These are phyloP conservation scores for Thermomucor indicae-seudaticae DNA, from an alignment of 371 early-diverging fungal genomes.

Conservation along the genomic window DNA sequence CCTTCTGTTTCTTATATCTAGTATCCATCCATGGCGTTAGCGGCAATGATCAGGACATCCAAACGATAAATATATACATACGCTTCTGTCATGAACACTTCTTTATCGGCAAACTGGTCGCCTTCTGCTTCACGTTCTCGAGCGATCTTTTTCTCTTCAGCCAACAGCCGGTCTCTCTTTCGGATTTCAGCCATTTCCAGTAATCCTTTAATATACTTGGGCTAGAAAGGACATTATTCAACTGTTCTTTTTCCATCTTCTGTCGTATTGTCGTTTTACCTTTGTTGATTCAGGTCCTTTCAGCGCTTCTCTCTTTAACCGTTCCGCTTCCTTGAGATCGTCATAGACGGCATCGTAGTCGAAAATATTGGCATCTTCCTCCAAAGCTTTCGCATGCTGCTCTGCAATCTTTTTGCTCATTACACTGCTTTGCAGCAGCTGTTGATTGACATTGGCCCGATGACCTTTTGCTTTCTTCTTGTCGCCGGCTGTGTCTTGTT, in stretches of 20 bases:
- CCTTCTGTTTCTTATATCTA: conserved; percentile 76
- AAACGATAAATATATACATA: conserved; percentile 23
- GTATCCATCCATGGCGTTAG: not conserved
- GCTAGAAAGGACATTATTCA: conserved; percentile 25
- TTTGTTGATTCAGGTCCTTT: conserved; percentile 32
- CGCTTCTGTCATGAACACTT: conserved; percentile 83
- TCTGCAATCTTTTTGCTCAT: conserved; percentile 39
- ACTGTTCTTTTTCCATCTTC: not conserved
- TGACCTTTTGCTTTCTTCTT: conserved; percentile 18
- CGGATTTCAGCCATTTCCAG: conserved; percentile 75
- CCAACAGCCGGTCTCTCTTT: conserved; percentile 78
- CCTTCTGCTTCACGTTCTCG: conserved; percentile 65
- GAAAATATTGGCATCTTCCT: conserved; percentile 80
- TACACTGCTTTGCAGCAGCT: conserved; percentile 19
- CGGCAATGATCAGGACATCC: not conserved
- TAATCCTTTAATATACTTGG: conserved; percentile 78
- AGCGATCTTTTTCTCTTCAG: conserved; percentile 76
- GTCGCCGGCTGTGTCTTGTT: conserved; percentile 7
- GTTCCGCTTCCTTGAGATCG: conserved; percentile 68
- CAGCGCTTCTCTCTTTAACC: conserved; percentile 39
- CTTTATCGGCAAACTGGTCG: conserved; percentile 61
- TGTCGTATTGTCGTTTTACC: conserved; percentile 22
- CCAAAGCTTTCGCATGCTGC: conserved; percentile 63
- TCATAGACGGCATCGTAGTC: conserved; percentile 93
- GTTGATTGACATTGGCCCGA: conserved; percentile 29